Evolutionary conservation across 2,329 filamentous ascomycete species (phyloP).

Genomic region (Phoma sp.): DNA sequence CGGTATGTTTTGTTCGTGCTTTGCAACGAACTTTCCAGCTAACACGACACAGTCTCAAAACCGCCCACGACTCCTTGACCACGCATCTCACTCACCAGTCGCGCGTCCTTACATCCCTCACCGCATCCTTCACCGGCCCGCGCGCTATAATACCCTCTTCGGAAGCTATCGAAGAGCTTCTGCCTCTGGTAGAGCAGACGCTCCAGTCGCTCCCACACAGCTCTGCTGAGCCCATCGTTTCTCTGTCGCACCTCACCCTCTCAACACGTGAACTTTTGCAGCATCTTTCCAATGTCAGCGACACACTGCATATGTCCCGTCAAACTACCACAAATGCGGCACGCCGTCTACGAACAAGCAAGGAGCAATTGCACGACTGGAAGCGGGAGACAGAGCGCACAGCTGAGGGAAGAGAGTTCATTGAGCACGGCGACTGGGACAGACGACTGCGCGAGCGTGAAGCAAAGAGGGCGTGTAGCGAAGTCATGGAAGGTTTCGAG

Average conservation of each 20-base stretch:
- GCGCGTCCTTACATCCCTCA: constrained; percentile 74
- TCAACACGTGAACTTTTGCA: constrained; percentile 74
- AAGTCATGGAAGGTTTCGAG: constrained; percentile 92
- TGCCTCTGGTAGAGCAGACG: constrained; percentile 70
- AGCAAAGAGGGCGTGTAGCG: constrained; percentile 81
- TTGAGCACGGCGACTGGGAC: constrained; percentile 83
- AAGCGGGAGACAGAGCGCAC: constrained; percentile 79
- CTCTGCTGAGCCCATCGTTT: constrained; percentile 68
- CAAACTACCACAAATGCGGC: constrained; percentile 85
- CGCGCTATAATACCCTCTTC: constrained; percentile 67
- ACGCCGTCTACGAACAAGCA: constrained; percentile 77
- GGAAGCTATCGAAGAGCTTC: constrained; percentile 70
- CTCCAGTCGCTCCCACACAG: constrained; percentile 71
- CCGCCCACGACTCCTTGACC: constrained; percentile 74
- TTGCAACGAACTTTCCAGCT: constrained; percentile 6
- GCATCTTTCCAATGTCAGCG: constrained; percentile 83
- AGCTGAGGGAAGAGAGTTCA: constrained; percentile 82
- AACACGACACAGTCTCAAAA: constrained; percentile 66
- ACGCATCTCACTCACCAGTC: constrained; percentile 78
- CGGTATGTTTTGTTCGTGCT: constrained; percentile 57
- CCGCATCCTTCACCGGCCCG: constrained; percentile 74
- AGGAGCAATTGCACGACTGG: constrained; percentile 85
- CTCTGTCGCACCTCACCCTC: constrained; percentile 69
- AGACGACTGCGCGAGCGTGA: constrained; percentile 76
- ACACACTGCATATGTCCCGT: constrained; percentile 91